A percentile compares a stretch with the other conserved stretches of the same genome.
Evolutionary conservation across 495 filamentous ascomycete species (phyloP).

Genomic region (Hypoxylon cercidicola): DNA sequence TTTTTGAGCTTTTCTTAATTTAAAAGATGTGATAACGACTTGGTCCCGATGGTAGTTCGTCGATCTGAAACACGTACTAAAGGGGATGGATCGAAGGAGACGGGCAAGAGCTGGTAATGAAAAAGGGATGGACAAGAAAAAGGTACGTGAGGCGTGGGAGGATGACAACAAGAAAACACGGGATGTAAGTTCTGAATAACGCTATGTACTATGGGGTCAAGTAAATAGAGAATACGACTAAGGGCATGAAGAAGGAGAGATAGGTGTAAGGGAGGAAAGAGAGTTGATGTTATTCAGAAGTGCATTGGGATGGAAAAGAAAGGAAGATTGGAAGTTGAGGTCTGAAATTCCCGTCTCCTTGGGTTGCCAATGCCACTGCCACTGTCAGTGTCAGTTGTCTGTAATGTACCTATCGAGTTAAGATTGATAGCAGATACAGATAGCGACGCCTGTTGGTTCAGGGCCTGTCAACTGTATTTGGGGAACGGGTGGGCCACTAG

Average conservation of each 20-base stretch:
- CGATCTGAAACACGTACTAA: conserved; percentile 28
- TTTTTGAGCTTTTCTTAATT: conserved; percentile 19
- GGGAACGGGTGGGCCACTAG: conserved; percentile 3
- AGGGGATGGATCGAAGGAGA: conserved; percentile 34
- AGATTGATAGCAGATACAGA: too few relatives aligned
- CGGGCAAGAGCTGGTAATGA: conserved; percentile 19
- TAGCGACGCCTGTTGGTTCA: too few relatives aligned
- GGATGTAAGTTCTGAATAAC: conserved; percentile 47
- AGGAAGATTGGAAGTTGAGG: conserved; percentile 49
- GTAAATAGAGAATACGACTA: conserved; percentile 46
- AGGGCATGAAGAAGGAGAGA: conserved; percentile 45
- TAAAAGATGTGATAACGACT: conserved; percentile 26
- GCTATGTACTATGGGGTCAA: conserved; percentile 48
- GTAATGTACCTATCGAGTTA: conserved; percentile 8
- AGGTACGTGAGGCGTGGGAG: conserved; percentile 32
- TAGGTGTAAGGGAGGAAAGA: conserved; percentile 46
- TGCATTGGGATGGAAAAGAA: conserved; percentile 48
- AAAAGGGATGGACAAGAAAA: conserved; percentile 40
- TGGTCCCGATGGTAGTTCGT: conserved; percentile 19
- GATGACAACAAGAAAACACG: conserved; percentile 47
- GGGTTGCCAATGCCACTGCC: not conserved
- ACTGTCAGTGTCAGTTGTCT: too few relatives aligned
- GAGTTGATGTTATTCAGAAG: conserved; percentile 56
- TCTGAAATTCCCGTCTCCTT: conserved; percentile 25
- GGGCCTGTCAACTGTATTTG: too few relatives aligned